A percentile compares a stretch with the other conserved stretches of the same genome.
Evolutionary conservation across 2,329 filamentous ascomycete species (phyloP).

Genomic region (Pyrenochaeta sp.): DNA sequence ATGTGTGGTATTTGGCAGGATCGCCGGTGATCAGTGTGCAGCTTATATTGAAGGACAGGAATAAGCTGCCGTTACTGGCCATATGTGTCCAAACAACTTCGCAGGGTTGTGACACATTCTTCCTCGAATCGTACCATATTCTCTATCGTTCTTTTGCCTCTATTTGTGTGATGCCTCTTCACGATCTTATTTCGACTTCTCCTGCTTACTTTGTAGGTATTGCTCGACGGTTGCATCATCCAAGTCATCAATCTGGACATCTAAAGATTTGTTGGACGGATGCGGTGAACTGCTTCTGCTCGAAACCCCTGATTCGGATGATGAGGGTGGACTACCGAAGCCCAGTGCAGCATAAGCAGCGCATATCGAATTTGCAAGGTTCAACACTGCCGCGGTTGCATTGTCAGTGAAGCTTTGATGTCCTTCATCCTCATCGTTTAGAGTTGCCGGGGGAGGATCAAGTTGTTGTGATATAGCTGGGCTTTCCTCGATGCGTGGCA

Average conservation of each 20-base stretch:
- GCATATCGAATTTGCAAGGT: conserved; percentile 36
- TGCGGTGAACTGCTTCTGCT: conserved; percentile 6
- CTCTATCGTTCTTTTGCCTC: too few relatives aligned
- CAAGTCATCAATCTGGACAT: conserved; percentile 33
- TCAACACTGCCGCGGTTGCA: conserved; percentile 18
- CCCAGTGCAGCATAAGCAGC: conserved; percentile 39
- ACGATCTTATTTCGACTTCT: conserved; percentile 19
- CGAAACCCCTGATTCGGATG: conserved; percentile 10
- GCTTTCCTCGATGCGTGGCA: background rate
- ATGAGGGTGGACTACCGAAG: conserved; percentile 42
- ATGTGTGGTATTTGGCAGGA: conserved; percentile 70
- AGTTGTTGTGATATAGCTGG: background rate
- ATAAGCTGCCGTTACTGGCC: background rate
- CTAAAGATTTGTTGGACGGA: conserved; percentile 12
- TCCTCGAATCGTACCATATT: too few relatives aligned
- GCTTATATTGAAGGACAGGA: conserved; percentile 11
- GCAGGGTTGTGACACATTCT: too few relatives aligned
- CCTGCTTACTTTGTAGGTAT: conserved; percentile 26
- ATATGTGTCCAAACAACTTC: too few relatives aligned
- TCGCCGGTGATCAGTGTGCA: conserved; percentile 56
- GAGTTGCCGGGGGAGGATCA: conserved; percentile 5
- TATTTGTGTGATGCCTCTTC: too few relatives aligned
- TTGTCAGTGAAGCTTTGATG: conserved; percentile 11
- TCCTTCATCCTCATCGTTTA: conserved; percentile 13
- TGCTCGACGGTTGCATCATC: conserved; percentile 33